Evolutionary conservation across 176 grass and related monocot species (phyloP).

Genomic region (Bothriochloa decipiens): DNA sequence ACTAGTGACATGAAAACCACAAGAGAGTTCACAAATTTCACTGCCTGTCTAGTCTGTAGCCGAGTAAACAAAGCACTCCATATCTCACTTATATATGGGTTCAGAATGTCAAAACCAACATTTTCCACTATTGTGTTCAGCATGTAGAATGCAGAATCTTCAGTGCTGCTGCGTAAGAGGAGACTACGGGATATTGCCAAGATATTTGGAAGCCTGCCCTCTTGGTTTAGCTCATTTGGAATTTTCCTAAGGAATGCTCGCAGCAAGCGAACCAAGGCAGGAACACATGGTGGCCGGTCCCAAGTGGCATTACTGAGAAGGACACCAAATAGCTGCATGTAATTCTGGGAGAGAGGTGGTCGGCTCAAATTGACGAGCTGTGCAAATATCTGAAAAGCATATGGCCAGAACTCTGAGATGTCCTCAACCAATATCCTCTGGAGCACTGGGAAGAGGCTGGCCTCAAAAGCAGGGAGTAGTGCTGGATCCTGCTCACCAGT

Average conservation of each 20-base stretch:
- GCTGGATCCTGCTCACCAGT: constrained; percentile 70
- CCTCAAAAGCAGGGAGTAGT: constrained; percentile 72
- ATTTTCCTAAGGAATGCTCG: constrained; percentile 87
- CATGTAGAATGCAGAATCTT: constrained; percentile 93
- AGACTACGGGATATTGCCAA: constrained; percentile 67
- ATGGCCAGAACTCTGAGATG: constrained; percentile 96
- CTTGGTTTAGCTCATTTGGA: constrained; percentile 92
- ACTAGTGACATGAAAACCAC: constrained; percentile 90
- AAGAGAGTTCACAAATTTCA: constrained; percentile 85
- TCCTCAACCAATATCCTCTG: constrained; percentile 94
- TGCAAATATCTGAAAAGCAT: constrained; percentile 94
- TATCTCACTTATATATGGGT: constrained; percentile 71
- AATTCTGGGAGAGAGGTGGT: constrained; percentile 81
- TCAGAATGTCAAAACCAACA: constrained; percentile 75
- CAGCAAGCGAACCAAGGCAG: constrained; percentile 87
- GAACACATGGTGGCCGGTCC: constrained; percentile 79
- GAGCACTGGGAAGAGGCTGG: constrained; percentile 76
- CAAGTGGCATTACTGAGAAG: constrained; percentile 80
- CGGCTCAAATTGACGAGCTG: constrained; percentile 79
- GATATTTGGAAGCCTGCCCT: constrained; percentile 76
- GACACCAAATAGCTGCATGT: constrained; percentile 90
- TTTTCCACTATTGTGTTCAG: constrained; percentile 94
- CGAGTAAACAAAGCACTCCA: constrained; percentile 76
- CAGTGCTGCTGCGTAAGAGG: constrained; percentile 60
- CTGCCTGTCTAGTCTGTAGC: constrained; percentile 66